phyloP scores from a whole-genome alignment of 345 rosid species.

The Combretum micranthum region DNA sequence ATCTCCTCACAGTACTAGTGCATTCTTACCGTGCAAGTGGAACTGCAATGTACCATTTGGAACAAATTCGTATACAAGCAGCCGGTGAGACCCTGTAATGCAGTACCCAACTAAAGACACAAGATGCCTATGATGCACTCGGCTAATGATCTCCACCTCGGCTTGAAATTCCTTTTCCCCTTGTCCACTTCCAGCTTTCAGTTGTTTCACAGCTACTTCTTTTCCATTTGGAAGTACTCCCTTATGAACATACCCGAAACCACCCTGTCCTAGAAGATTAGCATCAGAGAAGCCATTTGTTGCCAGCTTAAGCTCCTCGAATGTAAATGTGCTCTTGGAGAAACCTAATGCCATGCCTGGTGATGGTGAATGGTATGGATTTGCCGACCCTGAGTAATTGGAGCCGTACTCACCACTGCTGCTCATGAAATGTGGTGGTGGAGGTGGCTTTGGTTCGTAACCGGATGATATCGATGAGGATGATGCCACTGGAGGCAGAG shows the following conservation, averaged over 20 bases:
- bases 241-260: conserved; percentile 5
- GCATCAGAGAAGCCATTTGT: conserved; percentile 1
- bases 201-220: conserved; percentile 4
- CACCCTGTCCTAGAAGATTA: conserved; percentile 2
- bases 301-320: neutral
- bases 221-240: conserved; percentile 2
- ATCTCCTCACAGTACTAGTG: no score
- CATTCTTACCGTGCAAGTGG: conserved; percentile 7
- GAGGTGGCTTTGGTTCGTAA: conserved; percentile 12
- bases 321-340: neutral
- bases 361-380: conserved; percentile 30
- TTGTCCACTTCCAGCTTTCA: conserved; percentile 29
- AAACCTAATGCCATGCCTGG: neutral
- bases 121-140: conserved; percentile 29
- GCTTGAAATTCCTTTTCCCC: conserved; percentile 36
- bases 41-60: conserved; percentile 9
- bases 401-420: conserved; percentile 65
- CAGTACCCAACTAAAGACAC: neutral
- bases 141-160: conserved; percentile 32
- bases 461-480: conserved; percentile 5
- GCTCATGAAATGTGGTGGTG: conserved; percentile 29
- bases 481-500: neutral
- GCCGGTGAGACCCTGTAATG: neutral
- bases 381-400: conserved; percentile 43
- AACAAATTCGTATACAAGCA: conserved; percentile 5